These are phyloP conservation scores for Postia placenta DNA, from an alignment of 768 basidiomycete species.

Conservation along the genomic window DNA sequence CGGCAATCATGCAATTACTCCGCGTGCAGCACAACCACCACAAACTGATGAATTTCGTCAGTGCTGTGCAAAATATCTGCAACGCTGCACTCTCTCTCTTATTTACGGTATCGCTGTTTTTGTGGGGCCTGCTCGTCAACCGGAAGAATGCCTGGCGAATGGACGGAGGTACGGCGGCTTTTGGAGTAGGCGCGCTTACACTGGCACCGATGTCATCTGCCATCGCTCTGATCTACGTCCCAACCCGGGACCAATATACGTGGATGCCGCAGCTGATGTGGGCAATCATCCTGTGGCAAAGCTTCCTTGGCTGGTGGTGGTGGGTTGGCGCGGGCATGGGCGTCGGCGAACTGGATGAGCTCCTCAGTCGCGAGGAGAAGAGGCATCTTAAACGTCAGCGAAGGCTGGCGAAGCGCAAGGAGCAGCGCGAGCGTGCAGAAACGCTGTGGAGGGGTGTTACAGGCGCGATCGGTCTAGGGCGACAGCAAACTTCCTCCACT, in stretches of 20 bases:
- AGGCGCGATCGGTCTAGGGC: conserved; percentile 34
- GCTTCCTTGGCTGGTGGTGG: conserved; percentile 98
- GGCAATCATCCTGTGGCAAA: conserved; percentile 95
- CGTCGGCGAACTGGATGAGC: conserved; percentile 63
- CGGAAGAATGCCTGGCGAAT: conserved; percentile 90
- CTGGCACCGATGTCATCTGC: conserved; percentile 81
- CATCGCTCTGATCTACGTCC: conserved; percentile 86
- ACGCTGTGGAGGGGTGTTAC: conserved; percentile 55
- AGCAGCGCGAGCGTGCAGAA: conserved; percentile 47
- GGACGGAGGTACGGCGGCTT: conserved; percentile 93
- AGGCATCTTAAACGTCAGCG: conserved; percentile 41
- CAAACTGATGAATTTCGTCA: conserved; percentile 47
- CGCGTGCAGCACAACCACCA: conserved; percentile 40
- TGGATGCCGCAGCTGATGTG: conserved; percentile 91
- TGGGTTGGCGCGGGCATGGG: conserved; percentile 95
- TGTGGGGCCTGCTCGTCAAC: conserved; percentile 93
- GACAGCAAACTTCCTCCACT: background rate
- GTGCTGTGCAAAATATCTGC: conserved; percentile 86
- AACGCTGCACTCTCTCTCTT: conserved; percentile 94
- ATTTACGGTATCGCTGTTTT: conserved; percentile 81
- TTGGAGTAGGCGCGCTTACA: conserved; percentile 77
- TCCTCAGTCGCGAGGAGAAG: conserved; percentile 46
- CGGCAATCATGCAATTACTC: conserved; percentile 80
- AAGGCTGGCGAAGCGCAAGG: conserved; percentile 40
- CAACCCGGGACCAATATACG: conserved; percentile 73